These are phyloP conservation scores for Stephania cephalantha DNA, from an alignment of 164 flowering plant genomes.

Conservation along the genomic window DNA sequence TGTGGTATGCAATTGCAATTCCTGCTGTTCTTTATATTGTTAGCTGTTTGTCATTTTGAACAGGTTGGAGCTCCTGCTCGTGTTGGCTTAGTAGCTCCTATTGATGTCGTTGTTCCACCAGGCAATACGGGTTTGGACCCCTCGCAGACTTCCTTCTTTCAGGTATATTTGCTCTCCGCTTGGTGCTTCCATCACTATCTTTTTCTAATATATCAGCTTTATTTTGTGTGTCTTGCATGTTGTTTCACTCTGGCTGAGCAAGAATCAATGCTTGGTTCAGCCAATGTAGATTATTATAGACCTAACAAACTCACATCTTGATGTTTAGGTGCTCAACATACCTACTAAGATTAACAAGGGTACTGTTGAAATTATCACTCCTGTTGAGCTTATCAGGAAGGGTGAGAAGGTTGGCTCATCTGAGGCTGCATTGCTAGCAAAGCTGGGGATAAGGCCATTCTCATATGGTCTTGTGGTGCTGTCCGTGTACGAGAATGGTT, in stretches of 20 bases:
- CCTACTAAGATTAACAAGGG: constrained; percentile 49
- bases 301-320: not conserved
- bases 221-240: not conserved
- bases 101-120: constrained; percentile 39
- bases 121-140: constrained; percentile 47
- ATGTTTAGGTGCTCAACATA: constrained; percentile 35
- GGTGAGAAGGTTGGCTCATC: constrained; percentile 43
- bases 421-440: constrained; percentile 37
- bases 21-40: not conserved
- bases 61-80: constrained; percentile 52
- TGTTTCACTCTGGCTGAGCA: no score
- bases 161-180: constrained; percentile 17
- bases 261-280: no score
- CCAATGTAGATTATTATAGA: no score
- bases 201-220: no score
- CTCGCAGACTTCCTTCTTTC: constrained; percentile 45
- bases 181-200: no score
- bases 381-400: constrained; percentile 40
- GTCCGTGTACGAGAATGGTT: constrained; percentile 32
- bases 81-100: constrained; percentile 42
- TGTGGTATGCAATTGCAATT: no score
- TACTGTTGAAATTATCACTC: constrained; percentile 39
- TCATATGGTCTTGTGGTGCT: constrained; percentile 25
- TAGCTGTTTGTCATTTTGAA: no score
- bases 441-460: constrained; percentile 43